Evolutionary conservation across 495 filamentous ascomycete species (phyloP), one percentile per base, ranked within the genome.

Genomic region (Letharia columbiana): DNA sequence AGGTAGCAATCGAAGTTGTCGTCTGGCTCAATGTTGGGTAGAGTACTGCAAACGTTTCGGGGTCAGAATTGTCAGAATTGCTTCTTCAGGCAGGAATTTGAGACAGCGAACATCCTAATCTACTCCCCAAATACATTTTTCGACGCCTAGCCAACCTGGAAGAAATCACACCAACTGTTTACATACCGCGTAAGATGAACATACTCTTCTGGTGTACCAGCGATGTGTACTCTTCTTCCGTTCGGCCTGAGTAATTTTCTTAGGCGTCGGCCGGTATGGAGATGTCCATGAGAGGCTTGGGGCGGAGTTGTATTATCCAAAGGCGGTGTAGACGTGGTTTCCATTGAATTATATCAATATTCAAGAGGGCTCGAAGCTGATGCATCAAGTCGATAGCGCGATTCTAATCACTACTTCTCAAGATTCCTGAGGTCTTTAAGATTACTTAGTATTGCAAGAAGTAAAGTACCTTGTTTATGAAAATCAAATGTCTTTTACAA

Each of bases 201-300:
- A 44, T 76, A 77, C 67, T 86, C 83, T 67, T 81, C 79, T 10
- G 83, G 84, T 8, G 77, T 77, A 1, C 74, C 69, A 13, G 83
- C 82, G 42, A 86, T 80, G 64, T 85, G 80, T 1, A 85, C 77
- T 65, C 79, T 73, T 52, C 77, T 71, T n/a, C 83, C 83, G 73
- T 82, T 73, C 13, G 83, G 82, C 33, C 77, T 78, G 4, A 82
- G 64, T 65, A 85, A 82, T 56, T 83, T 80, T 20, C 78, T 71
- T 17, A 81, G 71, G 20, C 77, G 73, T n/a, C 49, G 60, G 5
- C 64, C 64, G 1, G 61, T 66, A n/a, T 63, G 68, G 44, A 39
- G 23, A 42, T 56, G 65, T 17, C 23, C 45, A 41, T 31, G 54
- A 47, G 54, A 49, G n/a, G 63, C 40, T 39, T 42, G n/a, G 18